Percentiles rank a stretch among this genome's conserved stretches.
phyloP scores from a whole-genome alignment of 768 basidiomycete species.

The Sutorius australiensis region DNA sequence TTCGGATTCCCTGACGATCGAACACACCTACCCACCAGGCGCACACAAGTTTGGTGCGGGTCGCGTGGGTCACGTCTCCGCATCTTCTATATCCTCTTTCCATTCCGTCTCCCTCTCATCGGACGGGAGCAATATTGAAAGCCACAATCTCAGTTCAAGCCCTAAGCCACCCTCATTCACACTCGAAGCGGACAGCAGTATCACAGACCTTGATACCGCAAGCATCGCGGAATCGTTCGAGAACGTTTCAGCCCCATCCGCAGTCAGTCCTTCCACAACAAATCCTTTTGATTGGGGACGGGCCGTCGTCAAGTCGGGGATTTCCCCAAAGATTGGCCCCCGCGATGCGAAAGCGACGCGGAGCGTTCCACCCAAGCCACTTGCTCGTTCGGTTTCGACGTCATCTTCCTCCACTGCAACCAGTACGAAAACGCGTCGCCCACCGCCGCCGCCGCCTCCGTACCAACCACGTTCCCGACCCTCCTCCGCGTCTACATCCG shows the following conservation, averaged over 20 bases:
- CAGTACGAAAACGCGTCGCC: conserved; percentile 39
- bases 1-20: conserved; percentile 51
- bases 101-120: conserved; percentile 81
- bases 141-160: conserved; percentile 1
- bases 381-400: conserved; percentile 32
- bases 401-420: conserved; percentile 36
- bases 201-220: conserved; percentile 44
- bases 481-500: conserved; percentile 46
- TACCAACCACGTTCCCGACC: conserved; percentile 27
- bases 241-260: conserved; percentile 53
- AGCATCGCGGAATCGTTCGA: conserved; percentile 75
- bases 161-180: conserved; percentile 45
- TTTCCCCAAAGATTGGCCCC: conserved; percentile 31
- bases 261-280: conserved; percentile 50
- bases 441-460: conserved; percentile 35
- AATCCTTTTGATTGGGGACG: conserved; percentile 51
- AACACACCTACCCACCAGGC: conserved; percentile 54
- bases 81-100: conserved; percentile 77
- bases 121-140: conserved; percentile 39
- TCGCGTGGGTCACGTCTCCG: conserved; percentile 48
- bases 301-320: conserved; percentile 35
- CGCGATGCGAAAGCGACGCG: conserved; percentile 31
- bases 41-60: conserved; percentile 32
- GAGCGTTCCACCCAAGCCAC: conserved; percentile 27
- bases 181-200: conserved; percentile 37